Conservation (phyloP, 1,284 basidiomycete species). For the Austroboletus niveus region DNA sequence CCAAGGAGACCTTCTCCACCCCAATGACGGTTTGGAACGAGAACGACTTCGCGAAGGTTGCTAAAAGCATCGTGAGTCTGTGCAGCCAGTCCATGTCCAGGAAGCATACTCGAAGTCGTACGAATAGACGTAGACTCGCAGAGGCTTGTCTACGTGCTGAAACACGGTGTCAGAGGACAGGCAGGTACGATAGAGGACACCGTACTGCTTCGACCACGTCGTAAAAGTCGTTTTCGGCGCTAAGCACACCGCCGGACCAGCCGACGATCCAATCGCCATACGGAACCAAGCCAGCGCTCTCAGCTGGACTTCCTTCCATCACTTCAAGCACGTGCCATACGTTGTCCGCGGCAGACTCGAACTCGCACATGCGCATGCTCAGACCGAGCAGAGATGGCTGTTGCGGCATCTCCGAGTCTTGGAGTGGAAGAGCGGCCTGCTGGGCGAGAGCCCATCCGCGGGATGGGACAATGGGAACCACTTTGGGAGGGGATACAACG, state of each 20-base stretch:
- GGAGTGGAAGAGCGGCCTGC: constrained; percentile 32
- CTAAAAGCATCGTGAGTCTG: constrained; percentile 41
- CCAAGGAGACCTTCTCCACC: constrained; percentile 92
- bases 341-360: constrained; percentile 83
- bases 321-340: constrained; percentile 99
- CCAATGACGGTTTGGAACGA: constrained; percentile 95
- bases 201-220: constrained; percentile 90
- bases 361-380: constrained; percentile 89
- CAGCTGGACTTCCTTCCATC: constrained; percentile 92
- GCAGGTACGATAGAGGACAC: constrained; percentile 10
- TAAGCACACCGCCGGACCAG: constrained; percentile 91
- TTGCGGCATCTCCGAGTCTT: constrained; percentile 39
- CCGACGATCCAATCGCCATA: constrained; percentile 91
- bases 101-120: constrained; percentile 91
- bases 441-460: constrained; percentile 72
- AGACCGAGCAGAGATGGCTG: constrained; percentile 87
- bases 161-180: constrained; percentile 14
- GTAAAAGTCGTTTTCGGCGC: constrained; percentile 96
- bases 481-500: constrained; percentile 40
- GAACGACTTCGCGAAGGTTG: constrained; percentile 85
- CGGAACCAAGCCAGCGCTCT: constrained; percentile 83
- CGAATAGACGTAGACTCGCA: constrained; percentile 95
- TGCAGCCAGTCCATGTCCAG: neutral
- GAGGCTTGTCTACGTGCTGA: constrained; percentile 89
- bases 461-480: constrained; percentile 83